Evolutionary conservation across 352 stramenopile species (phyloP), one percentile per base, ranked within the genome.

Genomic region (Phytophthora hibernalis): DNA sequence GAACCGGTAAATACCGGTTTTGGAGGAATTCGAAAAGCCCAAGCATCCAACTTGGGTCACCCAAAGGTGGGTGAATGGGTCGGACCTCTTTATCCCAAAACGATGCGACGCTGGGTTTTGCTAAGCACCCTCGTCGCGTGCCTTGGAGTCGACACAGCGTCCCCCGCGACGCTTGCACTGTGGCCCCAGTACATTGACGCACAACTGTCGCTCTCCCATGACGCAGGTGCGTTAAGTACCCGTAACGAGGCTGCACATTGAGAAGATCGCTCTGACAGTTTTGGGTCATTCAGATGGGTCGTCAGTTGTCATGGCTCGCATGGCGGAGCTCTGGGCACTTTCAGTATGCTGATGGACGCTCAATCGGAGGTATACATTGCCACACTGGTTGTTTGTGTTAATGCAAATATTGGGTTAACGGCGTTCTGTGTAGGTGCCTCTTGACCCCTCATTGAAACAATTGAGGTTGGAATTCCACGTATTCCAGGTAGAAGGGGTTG

Each of bases 371-470:
- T 79, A 31, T 6, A 35, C 24, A 21, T 40, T 33, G 16, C 6
- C 38, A 11, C 30, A 21, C 2, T 16, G 12, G 6, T 20, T 16
- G 43, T 57, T 20, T 58, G 8, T 21, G 37, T 61, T 48, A 9
- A 48, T 56, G n/a, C 11, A 31, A 42, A 30, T 18, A 43, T 51
- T 65, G 38, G 24, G 2, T 8, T 65, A 18, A 57, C 10, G 15
- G 8, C 21, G 10, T 55, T 24, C 38, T 60, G 21, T 54, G 13
- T 52, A 79, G 71, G 16, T 68, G 21, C 38, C 26, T 20, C 54
- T 84, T 7, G 73, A 79, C 38, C 70, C 11, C 43, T 82, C 7
- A 47, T 85, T 22, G 54, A 82, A 42, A 37, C 58, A 30, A 69
- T 87, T 64, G 68, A 84, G 64, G 79, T 82, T 56, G 2, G 18